A percentile compares a stretch with the other conserved stretches of the same genome.
These are phyloP conservation scores for Fusarium incarnatum DNA, from an alignment of 2,329 filamentous ascomycete species.

Conservation along the genomic window DNA sequence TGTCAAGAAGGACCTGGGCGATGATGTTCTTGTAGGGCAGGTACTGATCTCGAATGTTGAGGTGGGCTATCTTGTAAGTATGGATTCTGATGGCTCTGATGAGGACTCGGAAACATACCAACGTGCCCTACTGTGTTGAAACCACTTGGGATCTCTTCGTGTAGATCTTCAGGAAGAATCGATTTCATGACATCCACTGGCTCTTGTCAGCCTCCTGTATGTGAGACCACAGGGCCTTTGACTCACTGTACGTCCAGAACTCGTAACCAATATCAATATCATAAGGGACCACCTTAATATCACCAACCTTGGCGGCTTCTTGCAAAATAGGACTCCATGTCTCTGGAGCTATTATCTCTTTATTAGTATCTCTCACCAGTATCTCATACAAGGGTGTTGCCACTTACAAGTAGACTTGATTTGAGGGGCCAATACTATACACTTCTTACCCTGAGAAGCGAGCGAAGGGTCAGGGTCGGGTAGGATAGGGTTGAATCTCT, in stretches of 20 bases:
- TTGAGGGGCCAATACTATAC: slow-evolving; percentile 68
- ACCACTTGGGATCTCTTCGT: slow-evolving; percentile 84
- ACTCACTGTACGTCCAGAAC: slow-evolving; percentile 84
- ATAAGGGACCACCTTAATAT: slow-evolving; percentile 80
- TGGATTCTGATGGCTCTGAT: neutral
- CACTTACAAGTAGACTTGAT: slow-evolving; percentile 65
- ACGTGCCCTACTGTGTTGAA: slow-evolving; percentile 93
- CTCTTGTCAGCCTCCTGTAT: slow-evolving; percentile 32
- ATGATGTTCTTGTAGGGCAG: slow-evolving; percentile 88
- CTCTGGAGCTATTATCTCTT: slow-evolving; percentile 57
- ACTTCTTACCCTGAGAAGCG: slow-evolving; percentile 68
- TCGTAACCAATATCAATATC: slow-evolving; percentile 82
- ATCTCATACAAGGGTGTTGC: neutral
- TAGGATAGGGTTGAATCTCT: slow-evolving; percentile 72
- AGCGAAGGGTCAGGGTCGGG: slow-evolving; percentile 69
- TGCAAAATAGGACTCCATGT: slow-evolving; percentile 81
- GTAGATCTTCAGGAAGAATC: slow-evolving; percentile 82
- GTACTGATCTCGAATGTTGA: slow-evolving; percentile 88
- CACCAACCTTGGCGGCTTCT: slow-evolving; percentile 74
- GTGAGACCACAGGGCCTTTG: neutral
- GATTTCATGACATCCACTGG: slow-evolving; percentile 84
- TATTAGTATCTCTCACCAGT: slow-evolving; percentile 6
- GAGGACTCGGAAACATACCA: slow-evolving; percentile 59
- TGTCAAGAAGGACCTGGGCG: slow-evolving; percentile 87
- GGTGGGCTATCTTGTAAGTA: slow-evolving; percentile 70